Percentiles rank a stretch among this genome's conserved stretches.
Evolutionary conservation across 768 basidiomycete species (phyloP).

Genomic region (Naganishia randhawae): DNA sequence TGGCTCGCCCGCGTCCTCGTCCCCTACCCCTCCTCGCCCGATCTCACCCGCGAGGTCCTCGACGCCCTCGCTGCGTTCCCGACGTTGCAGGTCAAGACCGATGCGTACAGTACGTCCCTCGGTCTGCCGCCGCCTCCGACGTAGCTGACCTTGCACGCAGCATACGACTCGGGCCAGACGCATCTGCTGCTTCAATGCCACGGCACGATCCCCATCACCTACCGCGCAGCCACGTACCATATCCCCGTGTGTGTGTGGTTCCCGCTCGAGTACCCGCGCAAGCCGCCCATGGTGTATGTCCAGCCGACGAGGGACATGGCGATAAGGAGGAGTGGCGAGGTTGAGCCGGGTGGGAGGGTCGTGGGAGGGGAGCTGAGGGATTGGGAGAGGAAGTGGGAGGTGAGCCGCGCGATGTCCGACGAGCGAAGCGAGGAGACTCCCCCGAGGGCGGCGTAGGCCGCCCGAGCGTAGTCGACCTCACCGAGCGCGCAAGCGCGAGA

Average conservation of each 20-base stretch:
- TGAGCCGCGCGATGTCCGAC: conserved; percentile 48
- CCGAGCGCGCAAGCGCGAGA: not conserved
- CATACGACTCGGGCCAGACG: conserved; percentile 89
- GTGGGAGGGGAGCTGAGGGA: conserved; percentile 71
- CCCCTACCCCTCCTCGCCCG: conserved; percentile 44
- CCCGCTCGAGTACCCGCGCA: conserved; percentile 73
- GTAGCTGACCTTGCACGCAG: conserved; percentile 54
- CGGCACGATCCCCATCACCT: conserved; percentile 83
- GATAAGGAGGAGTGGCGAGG: conserved; percentile 66
- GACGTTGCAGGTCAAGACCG: conserved; percentile 49
- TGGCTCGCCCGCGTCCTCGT: conserved; percentile 46
- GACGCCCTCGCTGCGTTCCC: conserved; percentile 37
- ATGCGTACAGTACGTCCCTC: conserved; percentile 49
- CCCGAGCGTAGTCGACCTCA: no score
- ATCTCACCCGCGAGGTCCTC: conserved; percentile 39
- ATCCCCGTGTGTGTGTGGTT: conserved; percentile 91
- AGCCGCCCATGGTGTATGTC: conserved; percentile 82
- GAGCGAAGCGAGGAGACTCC: not conserved
- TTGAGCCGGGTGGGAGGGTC: conserved; percentile 57
- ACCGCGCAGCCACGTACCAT: conserved; percentile 73
- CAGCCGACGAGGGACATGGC: conserved; percentile 88
- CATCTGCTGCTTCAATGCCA: conserved; percentile 86
- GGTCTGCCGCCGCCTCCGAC: no score
- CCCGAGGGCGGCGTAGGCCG: no score
- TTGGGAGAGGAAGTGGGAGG: conserved; percentile 83